These are phyloP conservation scores for Stygiomarasmius scandens DNA, from an alignment of 1,284 basidiomycete species.

Conservation along the genomic window DNA sequence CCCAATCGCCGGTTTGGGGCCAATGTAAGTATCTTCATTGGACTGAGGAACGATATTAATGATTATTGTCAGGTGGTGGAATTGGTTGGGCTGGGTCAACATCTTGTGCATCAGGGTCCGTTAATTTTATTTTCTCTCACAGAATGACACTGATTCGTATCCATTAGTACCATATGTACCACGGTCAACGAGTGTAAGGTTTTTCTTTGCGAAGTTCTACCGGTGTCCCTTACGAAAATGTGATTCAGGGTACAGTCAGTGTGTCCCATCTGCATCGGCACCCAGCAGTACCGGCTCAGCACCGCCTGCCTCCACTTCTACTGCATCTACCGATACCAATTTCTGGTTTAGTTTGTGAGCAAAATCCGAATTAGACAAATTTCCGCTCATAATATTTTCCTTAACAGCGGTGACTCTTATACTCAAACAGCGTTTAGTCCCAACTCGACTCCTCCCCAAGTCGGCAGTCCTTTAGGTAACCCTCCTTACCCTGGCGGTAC, in stretches of 20 bases:
- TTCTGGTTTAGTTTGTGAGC: constrained; percentile 56
- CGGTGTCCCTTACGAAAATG: background rate
- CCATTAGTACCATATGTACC: constrained; percentile 33
- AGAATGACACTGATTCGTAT: background rate
- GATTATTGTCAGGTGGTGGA: constrained; percentile 32
- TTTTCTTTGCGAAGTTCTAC: background rate
- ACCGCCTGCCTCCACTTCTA: constrained; percentile 13
- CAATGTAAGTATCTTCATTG: constrained; percentile 6
- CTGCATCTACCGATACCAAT: constrained; percentile 27
- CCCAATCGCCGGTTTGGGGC: constrained; percentile 1
- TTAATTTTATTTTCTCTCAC: background rate
- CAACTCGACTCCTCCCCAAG: constrained; percentile 40
- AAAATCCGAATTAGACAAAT: background rate
- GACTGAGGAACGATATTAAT: no score
- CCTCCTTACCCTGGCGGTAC: constrained; percentile 60
- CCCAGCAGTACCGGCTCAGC: constrained; percentile 23
- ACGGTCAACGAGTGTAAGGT: constrained; percentile 40
- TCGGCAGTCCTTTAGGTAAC: constrained; percentile 57
- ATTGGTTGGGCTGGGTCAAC: constrained; percentile 43
- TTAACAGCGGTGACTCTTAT: constrained; percentile 57
- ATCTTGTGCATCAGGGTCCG: constrained; percentile 38
- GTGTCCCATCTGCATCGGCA: constrained; percentile 37
- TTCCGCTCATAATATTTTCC: background rate
- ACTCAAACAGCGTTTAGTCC: constrained; percentile 54
- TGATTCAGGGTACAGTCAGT: constrained; percentile 46